Base-by-base conservation (phyloP, 345 rosid species). In the Balakata baccata region DNA sequence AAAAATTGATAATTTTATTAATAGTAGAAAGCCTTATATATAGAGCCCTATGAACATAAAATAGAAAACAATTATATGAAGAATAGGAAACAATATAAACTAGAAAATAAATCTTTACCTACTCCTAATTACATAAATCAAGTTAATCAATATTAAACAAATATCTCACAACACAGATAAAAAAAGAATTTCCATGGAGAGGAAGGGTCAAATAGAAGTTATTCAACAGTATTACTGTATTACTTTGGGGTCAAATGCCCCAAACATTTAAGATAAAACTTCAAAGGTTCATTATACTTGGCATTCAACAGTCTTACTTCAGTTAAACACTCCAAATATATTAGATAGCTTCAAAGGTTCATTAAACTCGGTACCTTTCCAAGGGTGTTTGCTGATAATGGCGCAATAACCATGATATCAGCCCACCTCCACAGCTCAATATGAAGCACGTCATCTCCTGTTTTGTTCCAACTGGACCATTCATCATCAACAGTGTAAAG, bases 351-450 rank as follows among this genome's bases (percentile, higher is more conserved):
- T 29, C 34, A 29, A 29, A 29, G 2, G 34, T 29, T 29, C 34
- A 29, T 29, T 29, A 29, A 29, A 29, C 34, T 29, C 2, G 34
- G 34, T 29, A 29, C 34, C 34, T 29, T 29, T 29, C 89, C 98
- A 69, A 95, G 87, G 6, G 98, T 92, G 87, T 95, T 92, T 5
- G 98, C 97, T 23, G 98, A 95, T 59, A 95, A 80, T 6, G 98
- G 98, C 66, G 98, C 98, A 72, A 92, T 85, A 75, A 91, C 92
- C 85, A 92, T 80, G 75, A 95, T 84, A 86, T 95, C 98, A 77
- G 99, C 98, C 99, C 97, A 95, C 49, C 88, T 84, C 64, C 93
- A 80, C 61, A 95, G 94, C 75, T 95, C 96, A 70, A 95, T 90
- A 81, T 92, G 99, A 75, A 92, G 97, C 41, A 95, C 97, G 9